Percentiles rank a stretch among this genome's conserved stretches.
phyloP scores from a whole-genome alignment of 345 rosid species.

The Salix exigua region DNA sequence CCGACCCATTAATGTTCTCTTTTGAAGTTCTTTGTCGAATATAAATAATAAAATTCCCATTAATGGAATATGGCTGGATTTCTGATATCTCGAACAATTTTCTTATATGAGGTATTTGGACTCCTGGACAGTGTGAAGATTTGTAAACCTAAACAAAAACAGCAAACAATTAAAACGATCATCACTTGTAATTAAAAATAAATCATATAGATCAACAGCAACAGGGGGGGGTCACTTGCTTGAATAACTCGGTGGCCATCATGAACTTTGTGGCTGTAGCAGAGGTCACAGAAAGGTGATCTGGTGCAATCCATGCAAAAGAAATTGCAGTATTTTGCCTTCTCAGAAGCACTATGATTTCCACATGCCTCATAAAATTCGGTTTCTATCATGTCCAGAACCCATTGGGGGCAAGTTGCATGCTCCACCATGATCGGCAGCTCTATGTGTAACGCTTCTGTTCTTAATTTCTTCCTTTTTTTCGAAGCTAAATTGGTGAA shows the following conservation, averaged over 20 bases:
- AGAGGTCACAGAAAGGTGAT: constrained; percentile 2
- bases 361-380: constrained; percentile 5
- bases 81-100: background rate
- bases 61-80: background rate
- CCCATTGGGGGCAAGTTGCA: background rate
- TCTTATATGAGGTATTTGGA: background rate
- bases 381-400: background rate
- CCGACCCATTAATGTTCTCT: background rate
- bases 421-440: background rate
- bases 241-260: background rate
- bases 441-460: background rate
- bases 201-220: too few species aligned
- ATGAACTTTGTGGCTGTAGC: background rate
- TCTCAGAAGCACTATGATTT: background rate
- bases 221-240: background rate
- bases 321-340: background rate
- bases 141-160: background rate
- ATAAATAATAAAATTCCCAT: background rate
- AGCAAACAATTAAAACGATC: background rate
- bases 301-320: constrained; percentile 5
- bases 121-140: constrained; percentile 6
- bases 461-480: background rate
- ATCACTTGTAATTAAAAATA: background rate
- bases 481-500: background rate
- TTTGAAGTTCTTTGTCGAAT: background rate